phyloP scores from a whole-genome alignment of 2,329 filamentous ascomycete species.

The Penicillium sp. region DNA sequence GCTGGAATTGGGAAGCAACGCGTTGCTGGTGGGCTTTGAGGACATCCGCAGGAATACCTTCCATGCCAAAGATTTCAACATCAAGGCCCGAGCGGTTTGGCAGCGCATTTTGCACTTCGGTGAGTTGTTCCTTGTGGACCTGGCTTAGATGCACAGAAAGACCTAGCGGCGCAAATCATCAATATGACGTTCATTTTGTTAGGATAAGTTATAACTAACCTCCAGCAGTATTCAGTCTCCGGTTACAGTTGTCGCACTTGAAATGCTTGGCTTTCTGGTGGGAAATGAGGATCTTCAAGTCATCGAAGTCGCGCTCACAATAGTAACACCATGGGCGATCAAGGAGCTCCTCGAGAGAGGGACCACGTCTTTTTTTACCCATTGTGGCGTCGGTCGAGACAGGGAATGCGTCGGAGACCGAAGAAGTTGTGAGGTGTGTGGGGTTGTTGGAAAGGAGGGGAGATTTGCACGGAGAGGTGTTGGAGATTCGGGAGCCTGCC shows the following conservation, averaged over 20 bases:
- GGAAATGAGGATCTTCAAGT: conserved; percentile 91
- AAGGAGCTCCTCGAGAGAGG: conserved; percentile 84
- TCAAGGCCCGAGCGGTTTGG: conserved; percentile 81
- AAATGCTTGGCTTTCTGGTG: conserved; percentile 99
- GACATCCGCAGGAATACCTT: conserved; percentile 87
- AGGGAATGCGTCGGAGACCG: not conserved
- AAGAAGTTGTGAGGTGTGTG: not conserved
- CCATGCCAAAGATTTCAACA: conserved; percentile 97
- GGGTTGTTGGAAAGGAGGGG: not conserved
- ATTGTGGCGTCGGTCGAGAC: conserved; percentile 48
- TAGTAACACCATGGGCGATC: conserved; percentile 96
- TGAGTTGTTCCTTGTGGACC: conserved; percentile 91
- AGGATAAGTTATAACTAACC: conserved; percentile 60
- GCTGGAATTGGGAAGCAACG: conserved; percentile 81
- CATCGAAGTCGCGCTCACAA: conserved; percentile 98
- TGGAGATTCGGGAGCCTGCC: not conserved
- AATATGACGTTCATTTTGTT: not conserved
- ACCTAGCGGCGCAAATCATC: conserved; percentile 53
- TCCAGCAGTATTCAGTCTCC: conserved; percentile 89
- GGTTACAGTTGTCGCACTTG: conserved; percentile 88
- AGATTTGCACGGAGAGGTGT: not conserved
- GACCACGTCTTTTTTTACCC: conserved; percentile 88
- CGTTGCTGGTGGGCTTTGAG: conserved; percentile 80
- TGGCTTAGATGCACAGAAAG: conserved; percentile 97
- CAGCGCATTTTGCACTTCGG: conserved; percentile 86